Base-by-base conservation (phyloP, 2,329 filamentous ascomycete species). In the Pezicula radicicola region DNA sequence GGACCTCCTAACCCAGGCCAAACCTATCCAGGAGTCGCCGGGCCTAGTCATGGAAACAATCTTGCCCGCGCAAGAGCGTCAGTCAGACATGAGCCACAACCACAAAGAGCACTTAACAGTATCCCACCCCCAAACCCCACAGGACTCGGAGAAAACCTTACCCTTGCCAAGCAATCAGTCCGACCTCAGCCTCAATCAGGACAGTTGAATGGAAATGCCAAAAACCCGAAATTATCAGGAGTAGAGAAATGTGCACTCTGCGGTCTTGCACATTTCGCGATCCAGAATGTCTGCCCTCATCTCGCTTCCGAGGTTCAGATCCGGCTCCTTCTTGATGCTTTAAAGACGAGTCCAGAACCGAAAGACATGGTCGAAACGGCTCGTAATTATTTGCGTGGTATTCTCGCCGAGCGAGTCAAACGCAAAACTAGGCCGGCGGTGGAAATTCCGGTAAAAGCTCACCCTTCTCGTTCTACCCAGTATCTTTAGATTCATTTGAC, bases 161-260 rank as follows among this genome's bases (percentile, higher is more conserved):
- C 13, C 43, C 21, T 18, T 60, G 62, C 30, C 18, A 88, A 85
- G 59, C 64, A 71, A 2, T 79, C 77, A 12, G 88, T 85, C 65
- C 66, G 68, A 36, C 69, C 72, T 19, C 53, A 61, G n/a, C 85
- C 88, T 63, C 65, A 72, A 1, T 63, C 70, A 12, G 84, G 84
- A n/a, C 72, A 75, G n/a, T 16, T 16, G 37, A 40, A 16, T 16
- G 6, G 15, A 15, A 40, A 9, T 16, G 15, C 37, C 8, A 40
- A 21, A 16, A 18, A 16, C 8, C 15, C 15, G 15, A 85, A 84
- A 63, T 57, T 74, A 5, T 77, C 79, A 8, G 81, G 81, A 2
- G 72, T 78, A 2, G 83, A 87, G 60, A 69, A 78, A 58, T 89
- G 86, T 66, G 78, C 78, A 6, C 73, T 88, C 6, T 88, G 86